These are phyloP conservation scores for Beta macrorhiza DNA, from an alignment of 179 eudicot genomes.

Conservation along the genomic window DNA sequence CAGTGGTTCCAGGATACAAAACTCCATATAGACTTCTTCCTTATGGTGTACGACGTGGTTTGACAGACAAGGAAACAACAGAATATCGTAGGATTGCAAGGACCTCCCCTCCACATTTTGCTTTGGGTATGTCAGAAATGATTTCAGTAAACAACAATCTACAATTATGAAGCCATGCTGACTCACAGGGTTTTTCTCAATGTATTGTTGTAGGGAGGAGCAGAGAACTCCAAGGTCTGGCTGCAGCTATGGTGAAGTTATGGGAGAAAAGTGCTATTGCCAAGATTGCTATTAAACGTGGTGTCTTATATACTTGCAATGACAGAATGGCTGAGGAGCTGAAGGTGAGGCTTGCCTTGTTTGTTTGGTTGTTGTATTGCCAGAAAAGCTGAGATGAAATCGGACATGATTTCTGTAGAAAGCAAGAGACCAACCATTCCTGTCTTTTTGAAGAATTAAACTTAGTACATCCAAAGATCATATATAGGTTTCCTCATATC, in stretches of 20 bases:
- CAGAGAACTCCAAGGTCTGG: conserved; percentile 91
- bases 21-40: conserved; percentile 87
- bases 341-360: conserved; percentile 48
- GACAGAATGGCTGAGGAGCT: conserved; percentile 97
- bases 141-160: neutral
- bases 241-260: conserved; percentile 81
- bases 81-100: conserved; percentile 61
- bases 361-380: neutral
- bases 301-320: conserved; percentile 75
- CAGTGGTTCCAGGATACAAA: conserved; percentile 56
- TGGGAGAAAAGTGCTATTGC: conserved; percentile 96
- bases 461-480: neutral
- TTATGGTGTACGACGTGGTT: conserved; percentile 46
- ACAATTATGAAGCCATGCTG: neutral
- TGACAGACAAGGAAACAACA: conserved; percentile 67
- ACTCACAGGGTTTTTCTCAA: conserved; percentile 16
- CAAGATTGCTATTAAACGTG: conserved; percentile 95
- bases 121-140: conserved; percentile 57
- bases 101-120: conserved; percentile 84
- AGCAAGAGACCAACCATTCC: neutral
- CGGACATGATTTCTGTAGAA: neutral
- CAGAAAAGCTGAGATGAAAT: neutral
- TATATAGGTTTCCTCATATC: neutral
- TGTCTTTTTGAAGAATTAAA: neutral
- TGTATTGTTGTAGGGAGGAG: conserved; percentile 60